phyloP scores from a whole-genome alignment of 208 protist species.

The Tetramitus jugosus region DNA sequence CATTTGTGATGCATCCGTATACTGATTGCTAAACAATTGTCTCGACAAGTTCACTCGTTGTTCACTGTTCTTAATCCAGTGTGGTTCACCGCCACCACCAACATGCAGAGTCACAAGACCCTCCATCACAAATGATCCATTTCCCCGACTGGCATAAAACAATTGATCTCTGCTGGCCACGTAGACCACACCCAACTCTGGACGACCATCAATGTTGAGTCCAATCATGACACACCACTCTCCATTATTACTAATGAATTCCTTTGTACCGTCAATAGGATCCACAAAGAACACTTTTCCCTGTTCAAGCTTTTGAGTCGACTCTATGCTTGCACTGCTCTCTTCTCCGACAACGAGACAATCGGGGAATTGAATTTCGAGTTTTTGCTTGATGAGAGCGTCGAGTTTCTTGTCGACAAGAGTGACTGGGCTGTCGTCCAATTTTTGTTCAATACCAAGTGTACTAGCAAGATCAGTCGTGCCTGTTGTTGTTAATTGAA shows the following conservation, averaged over 20 bases:
- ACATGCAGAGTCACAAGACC: too few relatives aligned
- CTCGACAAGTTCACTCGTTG: too few relatives aligned
- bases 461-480: too few relatives aligned
- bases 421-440: not conserved
- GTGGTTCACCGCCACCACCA: too few relatives aligned
- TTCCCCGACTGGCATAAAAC: not conserved
- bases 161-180: not conserved
- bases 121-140: constrained; percentile 1
- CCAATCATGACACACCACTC: constrained; percentile 22
- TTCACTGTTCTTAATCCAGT: too few relatives aligned
- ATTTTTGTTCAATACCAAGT: constrained; percentile 8
- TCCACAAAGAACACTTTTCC: constrained; percentile 10
- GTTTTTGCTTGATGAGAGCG: not conserved
- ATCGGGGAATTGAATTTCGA: not conserved
- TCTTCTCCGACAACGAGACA: constrained; percentile 17
- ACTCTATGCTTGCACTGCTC: not conserved
- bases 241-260: constrained; percentile 19
- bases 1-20: too few relatives aligned
- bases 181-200: constrained; percentile 1
- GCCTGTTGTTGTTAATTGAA: not conserved
- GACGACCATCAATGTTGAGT: not conserved
- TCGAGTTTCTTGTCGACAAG: constrained; percentile 13
- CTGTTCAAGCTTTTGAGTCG: not conserved
- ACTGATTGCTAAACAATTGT: too few relatives aligned
- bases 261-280: constrained; percentile 16